Percentiles rank a stretch among this genome's conserved stretches.
phyloP scores from a whole-genome alignment of 805 yeast genomes.

The Candida piceae region DNA sequence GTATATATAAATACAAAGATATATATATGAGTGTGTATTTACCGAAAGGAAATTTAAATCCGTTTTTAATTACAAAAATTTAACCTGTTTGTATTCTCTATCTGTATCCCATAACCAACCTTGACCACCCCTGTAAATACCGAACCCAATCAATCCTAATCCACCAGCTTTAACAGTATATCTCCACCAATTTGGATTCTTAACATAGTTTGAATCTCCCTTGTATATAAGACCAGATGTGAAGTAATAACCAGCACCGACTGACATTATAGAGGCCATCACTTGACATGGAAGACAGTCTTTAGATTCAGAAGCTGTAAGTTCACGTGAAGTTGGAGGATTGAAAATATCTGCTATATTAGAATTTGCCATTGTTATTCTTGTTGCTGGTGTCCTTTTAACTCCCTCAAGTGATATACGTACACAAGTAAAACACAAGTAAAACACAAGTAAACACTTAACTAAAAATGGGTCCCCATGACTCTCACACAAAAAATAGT shows the following conservation, averaged over 20 bases:
- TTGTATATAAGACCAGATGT: constrained; percentile 51
- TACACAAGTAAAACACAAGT: too few species aligned
- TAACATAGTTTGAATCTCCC: constrained; percentile 30
- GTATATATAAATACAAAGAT: too few species aligned
- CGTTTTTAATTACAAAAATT: too few species aligned
- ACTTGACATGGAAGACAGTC: constrained; percentile 68
- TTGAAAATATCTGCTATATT: constrained; percentile 51
- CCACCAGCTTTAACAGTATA: constrained; percentile 49
- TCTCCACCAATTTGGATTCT: constrained; percentile 62
- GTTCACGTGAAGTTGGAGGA: constrained; percentile 41
- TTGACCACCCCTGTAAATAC: constrained; percentile 59
- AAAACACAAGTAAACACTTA: too few species aligned
- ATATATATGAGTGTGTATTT: too few species aligned
- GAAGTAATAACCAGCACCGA: constrained; percentile 61
- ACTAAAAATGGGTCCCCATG: too few species aligned
- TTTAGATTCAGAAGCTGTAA: constrained; percentile 37
- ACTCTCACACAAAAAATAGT: too few species aligned
- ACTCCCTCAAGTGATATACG: too few species aligned
- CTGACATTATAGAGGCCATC: constrained; percentile 53
- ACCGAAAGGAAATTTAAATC: too few species aligned
- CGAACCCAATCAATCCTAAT: constrained; percentile 47
- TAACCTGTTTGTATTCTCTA: constrained; percentile 23
- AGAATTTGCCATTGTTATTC: constrained; percentile 24
- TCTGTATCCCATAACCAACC: constrained; percentile 49
- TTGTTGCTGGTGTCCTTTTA: too few species aligned